Percentiles rank a stretch among this genome's conserved stretches.
These are phyloP conservation scores for Plasmodium gonderi DNA, from an alignment of 169 alveolate species.

Conservation along the genomic window DNA sequence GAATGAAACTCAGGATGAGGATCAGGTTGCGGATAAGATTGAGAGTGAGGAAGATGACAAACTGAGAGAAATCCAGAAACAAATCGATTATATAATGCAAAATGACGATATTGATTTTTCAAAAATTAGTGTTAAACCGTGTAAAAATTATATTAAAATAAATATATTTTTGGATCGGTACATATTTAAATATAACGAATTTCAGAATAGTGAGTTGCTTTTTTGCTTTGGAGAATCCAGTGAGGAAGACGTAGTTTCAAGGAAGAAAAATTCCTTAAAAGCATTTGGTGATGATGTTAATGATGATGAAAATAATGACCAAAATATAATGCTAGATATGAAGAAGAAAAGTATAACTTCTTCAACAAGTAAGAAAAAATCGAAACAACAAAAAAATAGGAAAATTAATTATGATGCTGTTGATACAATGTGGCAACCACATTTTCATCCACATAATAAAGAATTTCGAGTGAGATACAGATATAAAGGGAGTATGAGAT, in stretches of 20 bases:
- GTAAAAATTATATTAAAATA: constrained; percentile 16
- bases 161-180: constrained; percentile 21
- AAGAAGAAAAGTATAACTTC: neutral
- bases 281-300: neutral
- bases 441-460: constrained; percentile 84
- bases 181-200: constrained; percentile 17
- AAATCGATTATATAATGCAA: constrained; percentile 32
- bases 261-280: neutral
- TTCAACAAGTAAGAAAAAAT: constrained; percentile 1
- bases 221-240: constrained; percentile 73
- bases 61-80: neutral
- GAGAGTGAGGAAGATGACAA: neutral
- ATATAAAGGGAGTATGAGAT: constrained; percentile 81
- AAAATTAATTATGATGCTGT: constrained; percentile 75
- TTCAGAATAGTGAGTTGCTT: constrained; percentile 33
- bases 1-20: neutral
- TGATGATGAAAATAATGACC: neutral
- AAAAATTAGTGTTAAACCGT: neutral
- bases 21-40: neutral
- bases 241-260: constrained; percentile 39
- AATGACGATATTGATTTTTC: constrained; percentile 54
- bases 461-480: constrained; percentile 83
- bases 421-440: constrained; percentile 84
- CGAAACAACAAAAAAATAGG: constrained; percentile 35
- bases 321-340: neutral